Evolutionary conservation across 768 basidiomycete species (phyloP), one percentile per base, ranked within the genome.

Genomic region (Collybiopsis luxurians): DNA sequence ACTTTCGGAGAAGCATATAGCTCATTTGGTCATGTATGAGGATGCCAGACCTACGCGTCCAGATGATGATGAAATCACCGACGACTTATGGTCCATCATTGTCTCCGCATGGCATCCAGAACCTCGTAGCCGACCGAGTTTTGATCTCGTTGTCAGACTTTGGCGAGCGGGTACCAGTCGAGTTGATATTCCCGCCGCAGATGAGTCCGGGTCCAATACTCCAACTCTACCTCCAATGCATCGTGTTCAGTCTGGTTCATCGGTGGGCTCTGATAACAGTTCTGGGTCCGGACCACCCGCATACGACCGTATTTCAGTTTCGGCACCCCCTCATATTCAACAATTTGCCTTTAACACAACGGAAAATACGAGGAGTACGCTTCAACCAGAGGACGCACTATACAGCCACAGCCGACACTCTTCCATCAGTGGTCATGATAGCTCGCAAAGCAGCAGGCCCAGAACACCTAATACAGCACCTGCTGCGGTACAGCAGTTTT

Each of bases 81-180:
- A 65, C 39, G 55, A 57, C 28, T 60, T 63, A 2, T 69, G 67
- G 67, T 61, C 60, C 3, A 48, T 67, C 23, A 61, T 69, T 38
- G 66, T 65, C 49, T 64, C 63, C 43, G 60, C 65, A 12, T 69
- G 67, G 67, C 61, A 66, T 49, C 58, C 59, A 15, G 64, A 66
- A 36, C 57, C 67, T 7, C 56, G 64, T 15, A 46, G 64, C 31
- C 62, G 67, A 11, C 67, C 67, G 5, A 69, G 54, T 17, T 69
- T 69, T 57, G 63, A 65, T 53, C 62, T 65, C 38, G 34, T 68
- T 11, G 58, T 60, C 21, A 59, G 58, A 23, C 49, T 62, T 0
- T 60, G 61, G 43, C 48, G 48, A 21, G 48, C 48, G 1, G 36
- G 31, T 36, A 49, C 28, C 15, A 30, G 27, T 21, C 48, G 36